phyloP scores from a whole-genome alignment of 176 grass and related monocot genomes.

The sorghum (Sorghum bicolor) region DNA sequence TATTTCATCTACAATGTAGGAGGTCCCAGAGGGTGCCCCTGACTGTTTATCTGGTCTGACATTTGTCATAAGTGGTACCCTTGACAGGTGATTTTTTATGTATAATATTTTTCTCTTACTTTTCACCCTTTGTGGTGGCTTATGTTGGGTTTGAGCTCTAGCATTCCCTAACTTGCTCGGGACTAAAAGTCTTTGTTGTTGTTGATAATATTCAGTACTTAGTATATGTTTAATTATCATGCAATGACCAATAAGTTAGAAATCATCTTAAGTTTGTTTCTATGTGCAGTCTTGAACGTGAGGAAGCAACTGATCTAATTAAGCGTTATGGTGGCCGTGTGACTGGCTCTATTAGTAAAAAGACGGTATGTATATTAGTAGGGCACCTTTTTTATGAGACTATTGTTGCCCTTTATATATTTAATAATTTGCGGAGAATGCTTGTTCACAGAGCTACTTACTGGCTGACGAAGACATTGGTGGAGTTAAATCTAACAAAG shows the following conservation, averaged over 20 bases:
- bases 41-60: conserved; percentile 95
- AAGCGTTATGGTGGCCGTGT: conserved; percentile 91
- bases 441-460: conserved; percentile 73
- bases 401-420: conserved; percentile 1
- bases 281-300: conserved; percentile 81
- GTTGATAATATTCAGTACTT: neutral
- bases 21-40: conserved; percentile 83
- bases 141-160: neutral
- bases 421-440: conserved; percentile 1
- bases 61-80: conserved; percentile 93
- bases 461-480: conserved; percentile 96
- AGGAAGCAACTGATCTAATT: conserved; percentile 92
- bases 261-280: conserved; percentile 18
- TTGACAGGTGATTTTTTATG: conserved; percentile 72
- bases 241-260: conserved; percentile 13
- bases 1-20: conserved; percentile 47
- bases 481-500: conserved; percentile 92
- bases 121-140: neutral
- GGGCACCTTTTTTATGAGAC: neutral
- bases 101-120: neutral
- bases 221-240: conserved; percentile 1
- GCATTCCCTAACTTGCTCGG: neutral
- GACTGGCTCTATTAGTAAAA: conserved; percentile 96
- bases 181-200: neutral
- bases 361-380: conserved; percentile 57